Evolutionary conservation across 345 rosid species (phyloP).

Genomic region (Brassica incana): DNA sequence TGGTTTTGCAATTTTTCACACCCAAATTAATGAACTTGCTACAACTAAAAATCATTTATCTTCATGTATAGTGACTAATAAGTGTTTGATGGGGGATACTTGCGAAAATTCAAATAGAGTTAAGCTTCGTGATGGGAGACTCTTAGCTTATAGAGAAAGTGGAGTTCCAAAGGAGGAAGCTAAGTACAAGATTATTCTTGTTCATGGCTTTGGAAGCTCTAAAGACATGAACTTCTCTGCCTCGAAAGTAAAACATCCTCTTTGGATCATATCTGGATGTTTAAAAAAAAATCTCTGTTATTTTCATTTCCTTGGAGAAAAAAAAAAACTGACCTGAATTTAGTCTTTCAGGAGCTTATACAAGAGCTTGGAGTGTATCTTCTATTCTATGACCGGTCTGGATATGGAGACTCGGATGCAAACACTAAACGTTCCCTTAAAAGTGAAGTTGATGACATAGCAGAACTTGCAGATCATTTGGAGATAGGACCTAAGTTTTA

Average conservation of each 20-base stretch:
- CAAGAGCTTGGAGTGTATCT: constrained; percentile 69
- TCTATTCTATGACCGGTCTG: constrained; percentile 74
- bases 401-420: constrained; percentile 83
- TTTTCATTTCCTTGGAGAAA: not conserved
- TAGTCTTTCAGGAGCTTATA: constrained; percentile 62
- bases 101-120: constrained; percentile 37
- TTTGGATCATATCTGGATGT: too few relatives aligned
- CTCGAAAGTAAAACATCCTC: constrained; percentile 53
- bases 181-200: constrained; percentile 60
- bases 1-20: not conserved
- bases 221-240: constrained; percentile 86
- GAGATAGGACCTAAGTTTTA: constrained; percentile 70
- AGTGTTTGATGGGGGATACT: constrained; percentile 9
- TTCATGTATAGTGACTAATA: constrained; percentile 9
- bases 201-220: constrained; percentile 95
- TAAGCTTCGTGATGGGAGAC: constrained; percentile 76
- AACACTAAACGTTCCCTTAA: constrained; percentile 55
- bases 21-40: not conserved
- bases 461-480: constrained; percentile 76
- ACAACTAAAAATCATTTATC: not conserved
- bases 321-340: not conserved
- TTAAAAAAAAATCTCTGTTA: too few relatives aligned
- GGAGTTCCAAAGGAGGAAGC: constrained; percentile 69
- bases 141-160: constrained; percentile 65
- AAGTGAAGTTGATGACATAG: constrained; percentile 75